Conservation (phyloP, 2,329 filamentous ascomycete genomes). For the Trichoderma pleuroti region DNA sequence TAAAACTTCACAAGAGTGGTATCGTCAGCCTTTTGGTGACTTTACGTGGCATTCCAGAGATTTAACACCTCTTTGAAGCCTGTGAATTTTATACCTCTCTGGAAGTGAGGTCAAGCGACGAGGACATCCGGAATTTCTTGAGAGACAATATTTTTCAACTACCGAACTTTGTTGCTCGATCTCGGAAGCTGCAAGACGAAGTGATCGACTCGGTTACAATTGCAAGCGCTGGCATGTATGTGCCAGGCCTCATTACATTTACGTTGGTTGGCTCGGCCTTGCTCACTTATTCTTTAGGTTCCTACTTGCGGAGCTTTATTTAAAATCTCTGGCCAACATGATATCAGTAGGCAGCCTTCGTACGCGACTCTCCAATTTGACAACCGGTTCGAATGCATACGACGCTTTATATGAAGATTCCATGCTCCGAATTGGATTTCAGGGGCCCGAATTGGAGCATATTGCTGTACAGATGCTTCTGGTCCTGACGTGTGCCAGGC, state of each 20-base stretch:
- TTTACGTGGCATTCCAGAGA: background rate
- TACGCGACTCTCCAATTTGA: background rate
- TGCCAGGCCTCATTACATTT: rapidly evolving
- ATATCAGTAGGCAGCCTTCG: background rate
- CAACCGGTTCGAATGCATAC: background rate
- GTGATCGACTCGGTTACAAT: background rate
- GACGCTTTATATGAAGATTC: background rate
- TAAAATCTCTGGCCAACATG: background rate
- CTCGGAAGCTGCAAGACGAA: background rate
- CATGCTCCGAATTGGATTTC: background rate
- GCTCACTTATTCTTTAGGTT: background rate
- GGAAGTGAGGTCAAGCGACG: background rate
- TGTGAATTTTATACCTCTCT: background rate
- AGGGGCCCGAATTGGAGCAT: background rate
- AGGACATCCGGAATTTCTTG: background rate
- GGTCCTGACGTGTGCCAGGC: background rate
- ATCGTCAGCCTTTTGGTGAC: background rate
- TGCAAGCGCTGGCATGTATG: background rate
- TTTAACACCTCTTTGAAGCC: background rate
- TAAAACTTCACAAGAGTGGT: background rate
- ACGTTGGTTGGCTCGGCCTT: rapidly evolving
- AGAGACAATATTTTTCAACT: background rate
- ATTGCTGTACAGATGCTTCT: background rate
- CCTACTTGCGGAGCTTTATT: background rate
- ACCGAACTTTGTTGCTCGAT: background rate